These are phyloP conservation scores for Plasmodium chabaudi DNA, from an alignment of 169 alveolate genomes.

Conservation along the genomic window DNA sequence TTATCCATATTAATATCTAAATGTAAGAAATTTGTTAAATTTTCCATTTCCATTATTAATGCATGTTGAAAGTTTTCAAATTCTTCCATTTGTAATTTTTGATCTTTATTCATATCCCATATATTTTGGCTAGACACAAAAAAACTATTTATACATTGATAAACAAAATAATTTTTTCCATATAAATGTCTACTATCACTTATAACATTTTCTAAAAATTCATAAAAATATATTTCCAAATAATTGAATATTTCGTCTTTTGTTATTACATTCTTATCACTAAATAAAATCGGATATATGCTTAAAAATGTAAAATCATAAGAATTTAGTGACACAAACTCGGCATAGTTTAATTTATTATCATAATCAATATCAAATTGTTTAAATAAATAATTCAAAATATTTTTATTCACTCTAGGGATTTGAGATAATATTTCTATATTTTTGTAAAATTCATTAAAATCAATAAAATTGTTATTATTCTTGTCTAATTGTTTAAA, in stretches of 20 bases:
- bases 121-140: slow-evolving; percentile 4
- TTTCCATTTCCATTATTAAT: slow-evolving; percentile 16
- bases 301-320: slow-evolving; percentile 40
- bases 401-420: slow-evolving; percentile 9
- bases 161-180: background rate
- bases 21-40: slow-evolving; percentile 29
- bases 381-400: slow-evolving; percentile 21
- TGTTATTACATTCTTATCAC: background rate
- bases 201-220: slow-evolving; percentile 25
- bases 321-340: slow-evolving; percentile 49
- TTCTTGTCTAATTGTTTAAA: slow-evolving; percentile 35
- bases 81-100: slow-evolving; percentile 51
- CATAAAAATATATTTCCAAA: slow-evolving; percentile 28
- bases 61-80: slow-evolving; percentile 39
- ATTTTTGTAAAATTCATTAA: slow-evolving; percentile 31
- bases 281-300: slow-evolving; percentile 26
- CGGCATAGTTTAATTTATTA: slow-evolving; percentile 39
- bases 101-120: slow-evolving; percentile 50
- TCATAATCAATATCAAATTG: slow-evolving; percentile 42
- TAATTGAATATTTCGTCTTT: slow-evolving; percentile 7
- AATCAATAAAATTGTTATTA: slow-evolving; percentile 25
- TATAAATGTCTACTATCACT: background rate
- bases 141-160: slow-evolving; percentile 4
- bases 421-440: slow-evolving; percentile 20
- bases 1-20: slow-evolving; percentile 45